Percentiles rank a stretch among this genome's conserved stretches.
Evolutionary conservation across 768 basidiomycete species (phyloP).

Genomic region (Myochromella boudieri): DNA sequence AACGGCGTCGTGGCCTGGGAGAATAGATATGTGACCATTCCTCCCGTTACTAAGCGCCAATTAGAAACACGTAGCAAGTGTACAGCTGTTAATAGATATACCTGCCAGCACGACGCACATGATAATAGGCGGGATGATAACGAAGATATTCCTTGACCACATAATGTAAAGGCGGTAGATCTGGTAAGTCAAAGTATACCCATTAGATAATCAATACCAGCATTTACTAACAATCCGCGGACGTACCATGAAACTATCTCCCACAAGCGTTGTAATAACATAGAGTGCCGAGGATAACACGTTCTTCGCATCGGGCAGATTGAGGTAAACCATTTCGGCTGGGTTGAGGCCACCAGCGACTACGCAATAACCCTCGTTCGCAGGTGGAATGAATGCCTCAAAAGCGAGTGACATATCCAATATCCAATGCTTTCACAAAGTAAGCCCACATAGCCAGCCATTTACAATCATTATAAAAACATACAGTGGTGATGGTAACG

Average conservation of each 20-base stretch:
- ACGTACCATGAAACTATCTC: constrained; percentile 14
- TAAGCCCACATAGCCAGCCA: neutral
- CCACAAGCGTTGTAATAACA: constrained; percentile 10
- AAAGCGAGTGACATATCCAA: constrained; percentile 8
- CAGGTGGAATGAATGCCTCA: constrained; percentile 10
- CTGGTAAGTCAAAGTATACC: neutral
- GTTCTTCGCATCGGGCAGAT: constrained; percentile 8
- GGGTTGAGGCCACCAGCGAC: constrained; percentile 7
- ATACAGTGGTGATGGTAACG: constrained; percentile 18
- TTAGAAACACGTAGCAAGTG: neutral
- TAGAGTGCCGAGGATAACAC: constrained; percentile 9
- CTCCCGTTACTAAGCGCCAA: constrained; percentile 8
- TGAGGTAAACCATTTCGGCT: constrained; percentile 10
- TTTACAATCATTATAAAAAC: constrained; percentile 1
- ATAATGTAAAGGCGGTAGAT: constrained; percentile 13
- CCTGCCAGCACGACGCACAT: constrained; percentile 6
- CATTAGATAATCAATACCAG: neutral
- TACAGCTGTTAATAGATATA: neutral
- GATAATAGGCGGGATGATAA: constrained; percentile 9
- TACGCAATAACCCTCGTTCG: constrained; percentile 5
- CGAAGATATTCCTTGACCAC: constrained; percentile 8
- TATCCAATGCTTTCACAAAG: neutral
- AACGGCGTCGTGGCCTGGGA: constrained; percentile 17
- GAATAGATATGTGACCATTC: constrained; percentile 18
- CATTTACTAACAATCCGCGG: neutral